Conservation (phyloP, 768 basidiomycete species). For the Mycena galopus region DNA sequence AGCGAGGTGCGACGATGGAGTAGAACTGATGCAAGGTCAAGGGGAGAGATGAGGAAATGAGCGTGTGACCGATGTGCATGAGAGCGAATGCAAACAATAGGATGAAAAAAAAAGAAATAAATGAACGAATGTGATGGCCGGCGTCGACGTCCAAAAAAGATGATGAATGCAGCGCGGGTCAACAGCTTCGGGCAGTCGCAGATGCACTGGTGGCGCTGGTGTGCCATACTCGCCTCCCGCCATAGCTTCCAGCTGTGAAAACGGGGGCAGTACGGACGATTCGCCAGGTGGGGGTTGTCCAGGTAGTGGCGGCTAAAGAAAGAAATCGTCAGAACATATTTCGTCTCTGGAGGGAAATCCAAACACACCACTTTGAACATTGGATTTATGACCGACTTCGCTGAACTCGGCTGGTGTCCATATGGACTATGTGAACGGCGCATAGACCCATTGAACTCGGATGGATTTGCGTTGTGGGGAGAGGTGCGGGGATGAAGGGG, state of each 20-base stretch:
- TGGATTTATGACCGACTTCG: conserved; percentile 83
- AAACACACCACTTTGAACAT: conserved; percentile 91
- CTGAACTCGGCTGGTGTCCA: conserved; percentile 73
- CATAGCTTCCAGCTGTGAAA: conserved; percentile 85
- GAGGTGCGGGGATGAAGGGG: conserved; percentile 46
- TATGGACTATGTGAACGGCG: conserved; percentile 55
- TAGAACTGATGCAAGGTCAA: conserved; percentile 33
- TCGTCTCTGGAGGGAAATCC: conserved; percentile 47
- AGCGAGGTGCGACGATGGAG: conserved; percentile 30
- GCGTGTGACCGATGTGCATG: conserved; percentile 38
- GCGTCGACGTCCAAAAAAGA: conserved; percentile 33
- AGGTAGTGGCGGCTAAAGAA: conserved; percentile 66
- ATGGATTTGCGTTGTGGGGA: conserved; percentile 58
- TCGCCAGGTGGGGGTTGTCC: conserved; percentile 53
- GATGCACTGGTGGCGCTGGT: conserved; percentile 77
- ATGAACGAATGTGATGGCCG: conserved; percentile 39
- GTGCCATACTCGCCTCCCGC: conserved; percentile 80
- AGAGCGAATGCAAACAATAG: conserved; percentile 16
- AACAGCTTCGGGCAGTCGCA: conserved; percentile 65
- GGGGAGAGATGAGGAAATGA: conserved; percentile 39
- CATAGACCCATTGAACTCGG: conserved; percentile 63
- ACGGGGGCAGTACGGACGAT: conserved; percentile 75
- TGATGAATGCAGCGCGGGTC: conserved; percentile 35
- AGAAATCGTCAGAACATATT: conserved; percentile 20
- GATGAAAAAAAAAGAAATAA: conserved; percentile 24